phyloP scores from a whole-genome alignment of 148 eudicot genomes.

The Polygonum maritimum region DNA sequence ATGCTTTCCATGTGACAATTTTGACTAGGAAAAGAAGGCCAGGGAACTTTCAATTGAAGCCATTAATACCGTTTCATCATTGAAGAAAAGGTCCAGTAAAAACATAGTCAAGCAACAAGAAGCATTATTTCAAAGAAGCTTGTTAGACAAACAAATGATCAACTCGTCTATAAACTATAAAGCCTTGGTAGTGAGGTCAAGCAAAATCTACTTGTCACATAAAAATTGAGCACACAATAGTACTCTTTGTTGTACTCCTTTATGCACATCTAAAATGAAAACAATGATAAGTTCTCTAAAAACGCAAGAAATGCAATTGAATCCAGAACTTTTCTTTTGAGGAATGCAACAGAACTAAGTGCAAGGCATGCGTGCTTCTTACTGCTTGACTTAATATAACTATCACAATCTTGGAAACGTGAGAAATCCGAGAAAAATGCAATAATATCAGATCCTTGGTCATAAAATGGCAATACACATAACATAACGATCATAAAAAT shows the following conservation, averaged over 20 bases:
- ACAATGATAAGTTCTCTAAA: neutral
- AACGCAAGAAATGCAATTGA: neutral
- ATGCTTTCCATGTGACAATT: neutral
- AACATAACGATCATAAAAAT: neutral
- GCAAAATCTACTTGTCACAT: neutral
- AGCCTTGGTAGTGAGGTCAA: neutral
- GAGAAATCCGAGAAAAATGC: neutral
- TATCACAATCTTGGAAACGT: neutral
- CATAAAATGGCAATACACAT: neutral
- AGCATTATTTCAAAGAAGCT: neutral
- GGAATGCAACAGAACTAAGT: neutral
- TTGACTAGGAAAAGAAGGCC: neutral
- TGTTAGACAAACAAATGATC: neutral
- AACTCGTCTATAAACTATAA: neutral
- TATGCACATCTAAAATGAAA: neutral
- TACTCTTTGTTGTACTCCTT: neutral
- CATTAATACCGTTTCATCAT: neutral
- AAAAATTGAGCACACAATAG: neutral
- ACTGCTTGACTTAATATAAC: neutral
- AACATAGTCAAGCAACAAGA: neutral
- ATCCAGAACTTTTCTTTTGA: neutral
- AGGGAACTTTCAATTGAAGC: neutral
- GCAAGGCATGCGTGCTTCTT: neutral
- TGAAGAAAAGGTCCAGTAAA: neutral
- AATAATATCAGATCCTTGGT: neutral